These are phyloP conservation scores for Entomortierella lignicola DNA, from an alignment of 192 early-diverging fungal species.

Conservation along the genomic window DNA sequence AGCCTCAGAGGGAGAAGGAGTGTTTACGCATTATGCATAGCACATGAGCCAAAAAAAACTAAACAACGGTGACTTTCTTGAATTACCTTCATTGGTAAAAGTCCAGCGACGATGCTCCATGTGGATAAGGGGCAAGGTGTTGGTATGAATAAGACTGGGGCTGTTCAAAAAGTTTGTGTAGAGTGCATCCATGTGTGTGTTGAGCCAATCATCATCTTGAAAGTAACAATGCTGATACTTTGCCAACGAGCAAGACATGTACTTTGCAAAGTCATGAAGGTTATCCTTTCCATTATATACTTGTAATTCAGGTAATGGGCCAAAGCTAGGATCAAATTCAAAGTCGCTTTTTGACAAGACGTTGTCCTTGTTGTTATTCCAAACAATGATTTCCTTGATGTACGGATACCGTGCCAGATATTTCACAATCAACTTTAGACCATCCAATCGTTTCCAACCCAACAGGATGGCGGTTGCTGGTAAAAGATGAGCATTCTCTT, in stretches of 20 bases:
- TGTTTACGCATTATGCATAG: not conserved
- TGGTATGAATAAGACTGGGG: slow-evolving; percentile 66
- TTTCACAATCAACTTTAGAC: slow-evolving; percentile 54
- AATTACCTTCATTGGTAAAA: slow-evolving; percentile 65
- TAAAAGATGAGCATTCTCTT: slow-evolving; percentile 37
- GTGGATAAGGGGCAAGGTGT: slow-evolving; percentile 61
- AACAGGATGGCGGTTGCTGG: slow-evolving; percentile 65
- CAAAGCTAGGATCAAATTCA: slow-evolving; percentile 28
- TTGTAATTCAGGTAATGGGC: slow-evolving; percentile 41
- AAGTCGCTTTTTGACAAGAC: slow-evolving; percentile 32
- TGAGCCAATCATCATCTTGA: slow-evolving; percentile 68
- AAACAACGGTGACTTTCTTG: no score
- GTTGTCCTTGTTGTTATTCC: slow-evolving; percentile 59
- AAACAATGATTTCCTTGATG: slow-evolving; percentile 65
- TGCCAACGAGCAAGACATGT: slow-evolving; percentile 66
- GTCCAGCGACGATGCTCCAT: slow-evolving; percentile 64
- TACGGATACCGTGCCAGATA: slow-evolving; percentile 64
- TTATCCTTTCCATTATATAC: slow-evolving; percentile 61
- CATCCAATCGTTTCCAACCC: slow-evolving; percentile 55
- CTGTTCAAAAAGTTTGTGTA: slow-evolving; percentile 68
- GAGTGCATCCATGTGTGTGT: slow-evolving; percentile 64
- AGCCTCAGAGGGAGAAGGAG: no score
- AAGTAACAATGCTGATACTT: slow-evolving; percentile 67
- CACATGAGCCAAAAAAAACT: not conserved
- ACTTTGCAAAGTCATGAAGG: slow-evolving; percentile 64